These are phyloP conservation scores for Solanum peruvianum DNA, from an alignment of 257 asterid genomes.

Conservation along the genomic window DNA sequence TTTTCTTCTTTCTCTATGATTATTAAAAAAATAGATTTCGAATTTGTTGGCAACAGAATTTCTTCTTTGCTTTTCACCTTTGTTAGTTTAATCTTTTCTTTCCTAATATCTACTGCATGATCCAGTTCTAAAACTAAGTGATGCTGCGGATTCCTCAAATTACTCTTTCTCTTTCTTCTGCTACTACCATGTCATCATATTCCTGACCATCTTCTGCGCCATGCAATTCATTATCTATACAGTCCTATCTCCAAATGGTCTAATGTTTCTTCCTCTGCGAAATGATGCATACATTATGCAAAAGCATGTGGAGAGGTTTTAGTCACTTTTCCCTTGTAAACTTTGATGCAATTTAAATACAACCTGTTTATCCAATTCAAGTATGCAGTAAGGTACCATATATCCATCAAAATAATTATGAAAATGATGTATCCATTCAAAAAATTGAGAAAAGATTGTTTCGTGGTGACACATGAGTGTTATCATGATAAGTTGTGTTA, in stretches of 20 bases:
- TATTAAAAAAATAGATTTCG: neutral
- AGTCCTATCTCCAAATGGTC: neutral
- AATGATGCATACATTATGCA: neutral
- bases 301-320: neutral
- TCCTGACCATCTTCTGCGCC: neutral
- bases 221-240: neutral
- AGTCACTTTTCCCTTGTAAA: neutral
- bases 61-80: neutral
- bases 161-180: neutral
- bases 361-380: neutral
- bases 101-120: neutral
- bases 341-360: neutral
- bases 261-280: neutral
- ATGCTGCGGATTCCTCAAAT: neutral
- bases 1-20: neutral
- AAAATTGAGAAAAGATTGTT: neutral
- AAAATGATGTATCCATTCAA: neutral
- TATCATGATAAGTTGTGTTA: neutral
- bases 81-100: neutral
- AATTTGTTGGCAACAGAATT: neutral
- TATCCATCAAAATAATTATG: neutral
- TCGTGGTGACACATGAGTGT: neutral
- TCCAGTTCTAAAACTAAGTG: neutral
- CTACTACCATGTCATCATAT: neutral
- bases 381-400: neutral